Conservation (phyloP, 1,139 yeast species). For the Kurtzmaniella quercitrusa region DNA sequence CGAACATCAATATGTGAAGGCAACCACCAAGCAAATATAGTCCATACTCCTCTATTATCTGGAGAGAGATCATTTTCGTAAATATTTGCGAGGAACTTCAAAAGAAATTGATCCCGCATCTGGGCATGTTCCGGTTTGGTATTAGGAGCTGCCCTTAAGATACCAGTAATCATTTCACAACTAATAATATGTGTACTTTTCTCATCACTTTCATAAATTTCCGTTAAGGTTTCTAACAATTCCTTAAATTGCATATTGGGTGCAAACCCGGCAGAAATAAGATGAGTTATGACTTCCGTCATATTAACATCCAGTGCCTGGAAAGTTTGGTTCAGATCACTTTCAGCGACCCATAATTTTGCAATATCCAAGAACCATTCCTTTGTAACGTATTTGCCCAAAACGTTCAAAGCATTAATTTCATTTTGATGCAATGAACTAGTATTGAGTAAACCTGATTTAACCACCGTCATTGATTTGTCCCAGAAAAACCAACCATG, state of each 20-base stretch:
- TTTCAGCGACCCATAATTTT: constrained; percentile 57
- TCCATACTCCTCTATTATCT: constrained; percentile 77
- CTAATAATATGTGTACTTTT: constrained; percentile 60
- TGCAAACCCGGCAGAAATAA: constrained; percentile 43
- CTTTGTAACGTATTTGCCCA: constrained; percentile 46
- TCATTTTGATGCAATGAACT: constrained; percentile 27
- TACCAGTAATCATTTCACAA: constrained; percentile 59
- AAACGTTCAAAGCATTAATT: constrained; percentile 29
- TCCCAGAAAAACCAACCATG: constrained; percentile 86
- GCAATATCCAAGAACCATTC: constrained; percentile 59
- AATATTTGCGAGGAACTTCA: constrained; percentile 40
- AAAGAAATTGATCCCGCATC: constrained; percentile 46
- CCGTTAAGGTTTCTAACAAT: constrained; percentile 47
- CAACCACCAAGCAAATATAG: constrained; percentile 69
- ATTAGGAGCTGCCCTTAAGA: constrained; percentile 47
- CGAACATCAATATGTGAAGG: constrained; percentile 65
- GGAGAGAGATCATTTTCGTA: constrained; percentile 66
- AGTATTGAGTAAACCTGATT: constrained; percentile 13
- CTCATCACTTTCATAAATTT: constrained; percentile 55
- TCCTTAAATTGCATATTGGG: constrained; percentile 35
- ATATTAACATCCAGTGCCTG: constrained; percentile 60
- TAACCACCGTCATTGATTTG: constrained; percentile 45
- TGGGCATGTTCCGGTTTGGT: constrained; percentile 17
- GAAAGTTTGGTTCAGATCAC: constrained; percentile 58
- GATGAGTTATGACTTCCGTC: constrained; percentile 40